These are phyloP conservation scores for Vitellaria paradoxa DNA, from an alignment of 179 eudicot species.

Conservation along the genomic window DNA sequence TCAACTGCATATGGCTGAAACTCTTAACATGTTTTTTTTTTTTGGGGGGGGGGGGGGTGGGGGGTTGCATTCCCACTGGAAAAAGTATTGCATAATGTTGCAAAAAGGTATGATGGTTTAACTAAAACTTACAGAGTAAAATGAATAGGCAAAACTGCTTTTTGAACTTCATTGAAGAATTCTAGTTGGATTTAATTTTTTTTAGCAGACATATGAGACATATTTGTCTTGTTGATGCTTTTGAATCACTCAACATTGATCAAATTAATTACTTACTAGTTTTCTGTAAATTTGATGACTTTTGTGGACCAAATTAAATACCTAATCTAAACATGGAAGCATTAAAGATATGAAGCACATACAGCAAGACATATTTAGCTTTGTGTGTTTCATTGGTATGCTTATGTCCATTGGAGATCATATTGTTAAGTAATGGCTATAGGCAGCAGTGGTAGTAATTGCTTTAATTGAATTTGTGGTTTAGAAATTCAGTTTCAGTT, in stretches of 20 bases:
- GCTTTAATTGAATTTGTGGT: background rate
- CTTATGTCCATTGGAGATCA: background rate
- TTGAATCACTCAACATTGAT: background rate
- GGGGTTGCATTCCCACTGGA: no score
- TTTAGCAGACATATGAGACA: background rate
- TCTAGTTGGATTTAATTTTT: background rate
- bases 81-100: no score
- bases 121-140: no score
- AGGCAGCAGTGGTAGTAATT: background rate
- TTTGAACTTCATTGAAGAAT: background rate
- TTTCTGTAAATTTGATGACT: no score
- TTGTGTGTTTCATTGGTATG: background rate
- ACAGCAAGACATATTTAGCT: background rate
- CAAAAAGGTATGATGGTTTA: no score
- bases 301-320: no score
- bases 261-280: no score
- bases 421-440: conserved; percentile 2
- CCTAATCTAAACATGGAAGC: no score
- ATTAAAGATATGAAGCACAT: no score
- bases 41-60: no score
- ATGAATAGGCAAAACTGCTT: background rate
- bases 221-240: background rate
- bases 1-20: no score
- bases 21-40: no score
- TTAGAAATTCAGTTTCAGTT: background rate